Base-by-base conservation (phyloP, 257 asterid genomes). In the Paulownia fortunei region DNA sequence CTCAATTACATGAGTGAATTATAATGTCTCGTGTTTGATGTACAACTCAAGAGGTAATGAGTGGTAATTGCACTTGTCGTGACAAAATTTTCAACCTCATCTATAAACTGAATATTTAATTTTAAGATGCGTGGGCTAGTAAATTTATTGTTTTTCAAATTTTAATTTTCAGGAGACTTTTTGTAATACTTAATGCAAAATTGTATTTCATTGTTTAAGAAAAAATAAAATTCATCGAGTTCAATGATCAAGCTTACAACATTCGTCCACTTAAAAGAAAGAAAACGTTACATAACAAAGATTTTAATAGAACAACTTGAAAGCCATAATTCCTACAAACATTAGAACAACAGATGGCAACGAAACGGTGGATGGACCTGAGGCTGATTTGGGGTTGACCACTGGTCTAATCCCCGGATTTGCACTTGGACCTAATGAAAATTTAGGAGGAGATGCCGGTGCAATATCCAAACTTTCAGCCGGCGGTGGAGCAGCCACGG, bases 401-500 rank as follows among this genome's bases (percentile, higher is more conserved):
- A 89, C 87, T 9, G 97, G 96, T 74, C 87, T 82, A 59, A 86
- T 80, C 63, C 89, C 86, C 6, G 90, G 86, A 83, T 83, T 85
- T 51, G 84, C 85, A 68, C 69, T 78, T 13, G 94, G 94, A 32
- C 84, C 83, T 72, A 79, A 78, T 12, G 85, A 42, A 37, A 70
- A 70, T 65, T 51, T 67, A 4, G 93, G 87, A 13, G 92, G 78
- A 34, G 92, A 24, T 30, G 85, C 81, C 5, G 89, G 88, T 0
- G 86, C 75, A 30, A 56, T 49, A 5, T 72, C 87, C 16, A 51
- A 59, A 11, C 72, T 72, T 19, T 76, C 74, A 0, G 80, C 64
- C 15, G 88, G 73, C 36, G 93, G 82, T 46, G 87, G 76, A 24
- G 79, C 77, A 2, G 79, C 80, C 51, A 18, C 83, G 2, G 84